Evolutionary conservation across 306 rosid species (phyloP), one percentile per base, ranked within the genome.

Genomic region (Dryas alaskensis): DNA sequence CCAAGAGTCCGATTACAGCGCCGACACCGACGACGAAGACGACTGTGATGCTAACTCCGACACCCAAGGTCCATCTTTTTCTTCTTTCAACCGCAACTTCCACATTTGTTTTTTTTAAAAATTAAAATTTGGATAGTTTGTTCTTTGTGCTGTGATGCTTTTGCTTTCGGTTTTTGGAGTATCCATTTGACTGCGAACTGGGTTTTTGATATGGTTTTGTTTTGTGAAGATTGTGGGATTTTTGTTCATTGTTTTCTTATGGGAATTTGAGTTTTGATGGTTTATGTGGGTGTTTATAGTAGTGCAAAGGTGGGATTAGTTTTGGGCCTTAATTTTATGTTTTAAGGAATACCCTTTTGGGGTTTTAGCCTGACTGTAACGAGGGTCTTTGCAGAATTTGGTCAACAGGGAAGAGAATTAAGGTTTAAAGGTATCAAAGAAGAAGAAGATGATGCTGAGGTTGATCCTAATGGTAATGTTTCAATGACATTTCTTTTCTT

Each of bases 21-120:
- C 96, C 74, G 96, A 93, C 66, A 68, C 90, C 19, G 93, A 86
- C 22, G 97, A 84, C 8, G 88, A 83, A 0, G 78, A 76, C 55
- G 82, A 88, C 46, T 65, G 73, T 57, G 83, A 80, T 13, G 65
- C 73, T 60, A 89, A 81, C 61, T 87, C 95, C 3, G 97, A 87
- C 31, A 60, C 76, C 19, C 92, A 84, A 84, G 96, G 92, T 76
- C 11, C 13, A 0, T 2, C 1, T 13, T 3, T 4, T 46, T 11
- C 12, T 48, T 48, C 42, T 25, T 16, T 60, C 10, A 27, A 27
- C 44, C n/a, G 11, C 40, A 31, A 12, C 40, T 65, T 64, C 27
- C 11, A 51, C 64, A 51, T 31, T 43, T 55, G 7, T 6, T 14
- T 43, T 4, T 1, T 65, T 1, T 10, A 4, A 5, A 10, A 4